These are phyloP conservation scores for Fonsecaea monophora DNA, from an alignment of 2,329 filamentous ascomycete species.

Conservation along the genomic window DNA sequence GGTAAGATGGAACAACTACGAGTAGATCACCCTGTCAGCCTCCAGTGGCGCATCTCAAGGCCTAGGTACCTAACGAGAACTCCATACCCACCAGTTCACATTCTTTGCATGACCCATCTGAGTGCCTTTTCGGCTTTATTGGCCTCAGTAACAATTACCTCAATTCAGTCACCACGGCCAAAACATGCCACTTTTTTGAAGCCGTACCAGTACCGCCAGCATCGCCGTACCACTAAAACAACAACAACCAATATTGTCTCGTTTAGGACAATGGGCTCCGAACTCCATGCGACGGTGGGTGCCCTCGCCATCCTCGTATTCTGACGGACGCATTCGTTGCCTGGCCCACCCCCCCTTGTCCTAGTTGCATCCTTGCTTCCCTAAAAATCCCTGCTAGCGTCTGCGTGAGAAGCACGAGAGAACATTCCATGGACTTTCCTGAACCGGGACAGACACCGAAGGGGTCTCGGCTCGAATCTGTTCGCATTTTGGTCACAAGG, in stretches of 20 bases:
- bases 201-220: neutral
- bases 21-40: neutral
- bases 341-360: conserved; percentile 8
- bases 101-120: neutral
- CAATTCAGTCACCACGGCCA: neutral
- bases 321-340: neutral
- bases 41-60: neutral
- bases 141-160: neutral
- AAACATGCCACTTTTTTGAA: neutral
- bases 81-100: neutral
- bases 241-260: neutral
- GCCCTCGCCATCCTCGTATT: neutral
- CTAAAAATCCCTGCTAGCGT: conserved; percentile 1
- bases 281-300: neutral
- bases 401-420: conserved; percentile 15
- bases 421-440: conserved; percentile 22
- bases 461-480: neutral
- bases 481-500: neutral
- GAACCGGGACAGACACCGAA: neutral
- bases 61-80: too few species aligned
- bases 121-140: neutral
- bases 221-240: neutral
- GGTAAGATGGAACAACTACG: neutral
- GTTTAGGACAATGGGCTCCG: neutral
- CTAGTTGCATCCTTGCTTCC: conserved; percentile 6